These are phyloP conservation scores for Astrothelium subdiscretum DNA, from an alignment of 495 filamentous ascomycete species.

Conservation along the genomic window DNA sequence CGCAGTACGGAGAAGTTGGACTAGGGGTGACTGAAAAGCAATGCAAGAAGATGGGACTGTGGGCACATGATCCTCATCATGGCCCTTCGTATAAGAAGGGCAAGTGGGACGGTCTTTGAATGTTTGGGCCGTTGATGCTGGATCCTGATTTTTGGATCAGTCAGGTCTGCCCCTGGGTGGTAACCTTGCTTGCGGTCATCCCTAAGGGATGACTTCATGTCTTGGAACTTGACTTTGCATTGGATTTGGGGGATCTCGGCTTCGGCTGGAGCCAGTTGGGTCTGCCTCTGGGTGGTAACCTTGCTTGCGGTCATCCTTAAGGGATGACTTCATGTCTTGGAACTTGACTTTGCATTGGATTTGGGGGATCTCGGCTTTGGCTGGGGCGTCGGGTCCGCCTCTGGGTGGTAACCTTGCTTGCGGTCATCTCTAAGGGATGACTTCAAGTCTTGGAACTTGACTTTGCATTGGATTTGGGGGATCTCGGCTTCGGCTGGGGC, in stretches of 20 bases:
- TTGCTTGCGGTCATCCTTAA: not conserved
- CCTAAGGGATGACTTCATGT: constrained; percentile 2
- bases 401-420: constrained; percentile 2
- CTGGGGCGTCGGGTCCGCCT: too few species aligned
- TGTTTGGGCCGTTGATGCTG: too few species aligned
- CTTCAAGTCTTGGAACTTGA: constrained; percentile 1
- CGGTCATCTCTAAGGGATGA: not conserved
- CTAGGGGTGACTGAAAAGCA: too few species aligned
- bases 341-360: not conserved
- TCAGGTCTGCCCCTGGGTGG: not conserved
- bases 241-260: not conserved
- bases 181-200: constrained; percentile 2
- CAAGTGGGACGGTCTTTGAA: too few species aligned
- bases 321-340: constrained; percentile 1
- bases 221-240: constrained; percentile 1
- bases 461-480: not conserved
- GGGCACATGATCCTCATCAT: too few species aligned
- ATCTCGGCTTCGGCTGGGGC: not conserved
- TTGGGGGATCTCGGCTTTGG: not conserved
- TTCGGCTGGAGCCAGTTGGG: not conserved
- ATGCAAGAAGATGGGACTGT: too few species aligned
- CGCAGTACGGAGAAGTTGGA: too few species aligned
- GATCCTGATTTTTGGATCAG: not conserved
- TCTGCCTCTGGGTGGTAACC: constrained; percentile 1
- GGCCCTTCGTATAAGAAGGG: too few species aligned